Evolutionary conservation across 2,329 filamentous ascomycete species (phyloP).

Genomic region (Lasiodiplodia sp.): DNA sequence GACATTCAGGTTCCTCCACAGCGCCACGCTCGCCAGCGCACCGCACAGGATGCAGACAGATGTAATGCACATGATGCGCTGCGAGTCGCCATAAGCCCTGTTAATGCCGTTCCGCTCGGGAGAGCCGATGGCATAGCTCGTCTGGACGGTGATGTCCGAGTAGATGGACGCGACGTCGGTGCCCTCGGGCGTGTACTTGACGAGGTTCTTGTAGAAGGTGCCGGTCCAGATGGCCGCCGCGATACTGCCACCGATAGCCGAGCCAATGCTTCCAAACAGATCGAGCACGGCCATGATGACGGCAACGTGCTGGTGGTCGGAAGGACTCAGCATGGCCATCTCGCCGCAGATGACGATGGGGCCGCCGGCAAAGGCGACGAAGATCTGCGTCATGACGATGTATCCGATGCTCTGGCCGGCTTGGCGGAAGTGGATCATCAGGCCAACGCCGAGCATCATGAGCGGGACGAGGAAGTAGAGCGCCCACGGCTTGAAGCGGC

Average conservation of each 20-base stretch:
- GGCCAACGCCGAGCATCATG: conserved; percentile 40
- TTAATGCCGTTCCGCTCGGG: conserved; percentile 52
- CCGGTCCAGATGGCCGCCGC: conserved; percentile 69
- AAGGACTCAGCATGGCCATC: conserved; percentile 29
- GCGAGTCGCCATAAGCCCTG: conserved; percentile 41
- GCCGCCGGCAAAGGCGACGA: conserved; percentile 41
- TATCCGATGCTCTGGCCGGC: conserved; percentile 41
- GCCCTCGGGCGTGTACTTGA: conserved; percentile 52
- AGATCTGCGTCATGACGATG: conserved; percentile 43
- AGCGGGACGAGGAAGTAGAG: conserved; percentile 34
- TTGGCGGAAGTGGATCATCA: conserved; percentile 43
- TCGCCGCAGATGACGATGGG: conserved; percentile 37
- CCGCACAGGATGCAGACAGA: conserved; percentile 41
- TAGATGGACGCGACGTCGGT: conserved; percentile 56
- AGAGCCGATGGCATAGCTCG: conserved; percentile 58
- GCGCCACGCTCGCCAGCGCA: conserved; percentile 37
- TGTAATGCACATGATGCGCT: conserved; percentile 52
- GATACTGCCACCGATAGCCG: conserved; percentile 53
- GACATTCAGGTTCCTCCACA: conserved; percentile 46
- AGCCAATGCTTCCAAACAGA: conserved; percentile 65
- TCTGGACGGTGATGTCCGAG: conserved; percentile 60
- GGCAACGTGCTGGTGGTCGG: conserved; percentile 64
- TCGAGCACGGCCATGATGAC: conserved; percentile 67
- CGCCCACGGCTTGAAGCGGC: conserved; percentile 33
- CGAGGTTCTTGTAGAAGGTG: conserved; percentile 60